Evolutionary conservation across 2,329 filamentous ascomycete species (phyloP), one percentile per base, ranked within the genome.

Genomic region (Diaporthe vaccinii): DNA sequence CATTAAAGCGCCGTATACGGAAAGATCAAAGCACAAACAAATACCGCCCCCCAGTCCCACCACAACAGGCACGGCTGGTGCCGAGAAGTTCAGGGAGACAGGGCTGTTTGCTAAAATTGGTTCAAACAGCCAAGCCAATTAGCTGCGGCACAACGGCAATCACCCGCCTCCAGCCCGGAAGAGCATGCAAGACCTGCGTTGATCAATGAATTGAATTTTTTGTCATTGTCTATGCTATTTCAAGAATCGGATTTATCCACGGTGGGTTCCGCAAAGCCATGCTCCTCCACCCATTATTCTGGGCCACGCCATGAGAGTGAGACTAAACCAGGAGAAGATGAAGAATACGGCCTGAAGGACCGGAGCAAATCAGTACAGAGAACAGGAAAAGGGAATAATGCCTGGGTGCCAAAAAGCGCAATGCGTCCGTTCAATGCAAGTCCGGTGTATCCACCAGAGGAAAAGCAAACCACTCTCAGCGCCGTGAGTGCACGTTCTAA

Each of bases 81-180:
- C 62, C 62, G 44, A 67, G 62, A 67, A 25, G 62, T 34, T n/a
- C 17, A 15, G 46, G 62, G 44, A 68, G 46, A 20, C 62, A 68
- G 25, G 28, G 31, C 62, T 25, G 46, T 68, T 34, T 68, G 44
- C 62, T 39, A 51, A 68, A 67, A 51, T 36, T 68, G 46, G 62
- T 68, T 53, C 46, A 68, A 68, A 51, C 62, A 68, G 62, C 62
- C 62, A 68, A 68, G 62, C 62, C 10, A 34, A 12, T 39, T n/a
- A 34, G 28, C 61, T 49, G 41, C 28, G 44, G 61, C 62, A 68
- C 12, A 68, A 49, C n/a, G 36, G 10, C 22, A 39, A 25, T 36
- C 62, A 53, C 22, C 28, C 44, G 46, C 31, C 31, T 4, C 28
- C 31, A 15, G 41, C 61, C 41, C 44, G 39, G 10, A 22, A 49